These are phyloP conservation scores for Leccinum cinnamomeum DNA, from an alignment of 1,284 basidiomycete species.

Conservation along the genomic window DNA sequence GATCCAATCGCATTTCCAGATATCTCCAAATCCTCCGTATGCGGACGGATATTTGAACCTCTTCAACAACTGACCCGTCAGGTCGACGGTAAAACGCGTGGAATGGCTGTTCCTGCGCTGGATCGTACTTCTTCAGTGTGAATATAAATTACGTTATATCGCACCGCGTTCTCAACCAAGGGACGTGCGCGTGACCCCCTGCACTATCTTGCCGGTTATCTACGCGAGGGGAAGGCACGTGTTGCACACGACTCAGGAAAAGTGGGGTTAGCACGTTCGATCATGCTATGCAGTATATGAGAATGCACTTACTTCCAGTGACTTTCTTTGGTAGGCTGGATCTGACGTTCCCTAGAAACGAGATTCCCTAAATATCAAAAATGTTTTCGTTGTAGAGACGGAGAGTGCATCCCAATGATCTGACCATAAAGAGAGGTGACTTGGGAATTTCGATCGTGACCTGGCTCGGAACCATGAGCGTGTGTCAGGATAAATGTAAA, in stretches of 20 bases:
- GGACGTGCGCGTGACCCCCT: background rate
- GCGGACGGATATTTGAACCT: slow-evolving; percentile 27
- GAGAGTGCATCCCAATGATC: background rate
- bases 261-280: background rate
- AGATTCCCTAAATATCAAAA: background rate
- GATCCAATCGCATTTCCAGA: slow-evolving; percentile 30
- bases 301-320: slow-evolving; percentile 4
- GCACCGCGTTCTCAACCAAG: slow-evolving; percentile 5
- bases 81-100: slow-evolving; percentile 14
- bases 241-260: background rate
- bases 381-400: background rate
- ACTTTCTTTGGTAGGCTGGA: background rate
- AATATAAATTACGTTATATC: background rate
- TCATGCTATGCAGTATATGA: background rate
- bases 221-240: background rate
- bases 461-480: background rate
- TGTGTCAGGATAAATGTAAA: slow-evolving; percentile 8
- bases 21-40: slow-evolving; percentile 29
- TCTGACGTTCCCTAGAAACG: background rate
- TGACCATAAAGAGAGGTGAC: background rate
- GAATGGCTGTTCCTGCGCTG: background rate
- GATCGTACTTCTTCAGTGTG: background rate
- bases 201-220: background rate
- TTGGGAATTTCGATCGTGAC: background rate
- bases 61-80: slow-evolving; percentile 18